A percentile compares a stretch with the other conserved stretches of the same genome.
These are phyloP conservation scores for Limonium bicolor DNA, from an alignment of 148 eudicot species.

Conservation along the genomic window DNA sequence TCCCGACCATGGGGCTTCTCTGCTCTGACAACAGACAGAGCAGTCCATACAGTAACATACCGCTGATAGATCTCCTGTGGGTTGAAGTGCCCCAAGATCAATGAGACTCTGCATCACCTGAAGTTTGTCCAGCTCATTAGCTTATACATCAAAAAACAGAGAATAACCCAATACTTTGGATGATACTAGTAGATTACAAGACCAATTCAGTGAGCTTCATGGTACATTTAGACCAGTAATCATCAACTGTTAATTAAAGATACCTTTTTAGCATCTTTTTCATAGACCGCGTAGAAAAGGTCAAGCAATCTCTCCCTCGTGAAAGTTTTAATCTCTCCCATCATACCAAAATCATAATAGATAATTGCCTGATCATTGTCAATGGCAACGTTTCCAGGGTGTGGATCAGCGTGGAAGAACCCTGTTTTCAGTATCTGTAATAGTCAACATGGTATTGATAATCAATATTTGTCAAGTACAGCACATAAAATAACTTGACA, in stretches of 20 bases:
- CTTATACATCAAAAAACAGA: no score
- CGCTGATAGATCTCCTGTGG: constrained; percentile 88
- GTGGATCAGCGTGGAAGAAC: constrained; percentile 99
- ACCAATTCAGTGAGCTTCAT: no score
- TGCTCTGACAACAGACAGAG: no score
- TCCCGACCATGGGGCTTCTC: no score
- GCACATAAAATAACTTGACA: no score
- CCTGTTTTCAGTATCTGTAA: constrained; percentile 87
- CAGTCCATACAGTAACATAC: constrained; percentile 23
- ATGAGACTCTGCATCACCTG: constrained; percentile 81
- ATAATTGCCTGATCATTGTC: constrained; percentile 87
- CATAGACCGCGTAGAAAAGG: constrained; percentile 83
- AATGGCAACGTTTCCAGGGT: constrained; percentile 98
- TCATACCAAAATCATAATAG: constrained; percentile 98
- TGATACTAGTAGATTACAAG: neutral
- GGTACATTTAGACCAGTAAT: no score
- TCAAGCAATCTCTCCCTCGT: constrained; percentile 79
- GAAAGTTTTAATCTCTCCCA: constrained; percentile 95
- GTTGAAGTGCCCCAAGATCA: constrained; percentile 95
- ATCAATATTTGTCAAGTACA: no score
- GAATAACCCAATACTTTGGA: neutral
- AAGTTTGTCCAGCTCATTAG: no score
- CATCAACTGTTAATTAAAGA: no score
- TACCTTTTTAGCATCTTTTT: constrained; percentile 95
- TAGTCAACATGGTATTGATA: no score